A percentile compares a stretch with the other conserved stretches of the same genome.
Evolutionary conservation across 1,284 basidiomycete genomes (phyloP).

Genomic region (Microbotryum saponariae): DNA sequence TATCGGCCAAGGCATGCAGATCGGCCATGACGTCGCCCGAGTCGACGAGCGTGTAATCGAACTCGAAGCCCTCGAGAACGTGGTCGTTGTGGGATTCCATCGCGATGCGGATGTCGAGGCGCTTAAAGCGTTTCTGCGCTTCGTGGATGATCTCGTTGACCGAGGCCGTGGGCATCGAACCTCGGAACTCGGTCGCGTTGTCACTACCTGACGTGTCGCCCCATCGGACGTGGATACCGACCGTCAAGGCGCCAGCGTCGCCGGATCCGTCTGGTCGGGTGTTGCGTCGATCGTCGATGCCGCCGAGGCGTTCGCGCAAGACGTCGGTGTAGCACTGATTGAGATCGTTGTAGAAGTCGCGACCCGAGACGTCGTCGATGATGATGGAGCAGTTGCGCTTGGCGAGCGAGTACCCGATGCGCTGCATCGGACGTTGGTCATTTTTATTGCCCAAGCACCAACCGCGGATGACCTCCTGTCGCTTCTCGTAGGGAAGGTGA

Average conservation of each 20-base stretch:
- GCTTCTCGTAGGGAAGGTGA: not conserved
- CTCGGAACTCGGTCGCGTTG: not conserved
- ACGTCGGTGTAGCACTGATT: not conserved
- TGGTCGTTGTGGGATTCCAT: not conserved
- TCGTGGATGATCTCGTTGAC: not conserved
- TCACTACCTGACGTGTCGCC: not conserved
- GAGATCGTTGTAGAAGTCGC: not conserved
- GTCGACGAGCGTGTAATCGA: not conserved
- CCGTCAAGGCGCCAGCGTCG: not conserved
- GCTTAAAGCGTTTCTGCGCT: not conserved
- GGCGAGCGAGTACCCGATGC: not conserved
- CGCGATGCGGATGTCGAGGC: constrained; percentile 2
- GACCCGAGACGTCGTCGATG: not conserved
- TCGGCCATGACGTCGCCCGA: not conserved
- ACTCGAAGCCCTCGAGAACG: not conserved
- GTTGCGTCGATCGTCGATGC: too few relatives aligned
- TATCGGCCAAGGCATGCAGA: not conserved
- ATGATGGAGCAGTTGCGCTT: constrained; percentile 2
- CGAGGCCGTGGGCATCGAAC: not conserved
- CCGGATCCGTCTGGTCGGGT: not conserved
- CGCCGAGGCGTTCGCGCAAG: not conserved
- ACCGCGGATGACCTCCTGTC: not conserved
- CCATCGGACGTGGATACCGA: constrained; percentile 3
- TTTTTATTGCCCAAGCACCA: not conserved
- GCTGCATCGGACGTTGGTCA: not conserved